Base-by-base conservation (phyloP, 2,329 filamentous ascomycete genomes). In the Sclerotiophoma versabilis region DNA sequence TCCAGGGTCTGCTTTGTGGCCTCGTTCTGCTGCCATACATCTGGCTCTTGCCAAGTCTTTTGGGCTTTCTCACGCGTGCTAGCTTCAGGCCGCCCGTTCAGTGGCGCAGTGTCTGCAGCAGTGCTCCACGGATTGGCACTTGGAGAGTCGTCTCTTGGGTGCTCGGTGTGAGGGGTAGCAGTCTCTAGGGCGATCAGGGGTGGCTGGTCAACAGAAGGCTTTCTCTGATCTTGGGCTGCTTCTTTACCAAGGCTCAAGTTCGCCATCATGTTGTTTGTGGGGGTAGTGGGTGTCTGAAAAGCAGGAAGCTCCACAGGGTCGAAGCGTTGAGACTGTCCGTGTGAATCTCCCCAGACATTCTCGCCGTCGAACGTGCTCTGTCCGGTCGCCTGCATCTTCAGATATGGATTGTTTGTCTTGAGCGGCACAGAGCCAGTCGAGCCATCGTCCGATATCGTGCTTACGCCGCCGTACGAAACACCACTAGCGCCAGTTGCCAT, bases 351-450 rank as follows among this genome's bases (percentile, higher is more conserved):
- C 77, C 76, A 79, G 19, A 74, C 68, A 3, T 73, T 75, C 49
- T 78, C 76, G 5, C 53, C 64, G 7, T 66, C 74, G 53, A 70
- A 73, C 14, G 60, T 68, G 30, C 61, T 71, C 44, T 76, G 66
- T 0, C 71, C 74, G 1, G 75, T 76, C 14, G 63, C 57, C 42
- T 77, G 75, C 62, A 75, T 72, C 23, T 70, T 70, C 19, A 75
- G 66, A 56, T 80, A 80, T 8, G 78, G 78, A 49, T 80, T 80
- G 56, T 79, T 77, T 3, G 76, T 78, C 53, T 76, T 62, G 17
- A 77, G 58, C 1, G 71, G 69, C 27, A 69, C 49, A 2, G 71
- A 72, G 17, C 62, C 60, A 19, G 57, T 63, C 1, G 63, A 66
- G 17, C 63, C 63, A 20, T 62, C 63, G 33, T 61, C 63, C 0